Evolutionary conservation across 1,139 yeast genomes (phyloP).

Genomic region (Diutina rugosa): DNA sequence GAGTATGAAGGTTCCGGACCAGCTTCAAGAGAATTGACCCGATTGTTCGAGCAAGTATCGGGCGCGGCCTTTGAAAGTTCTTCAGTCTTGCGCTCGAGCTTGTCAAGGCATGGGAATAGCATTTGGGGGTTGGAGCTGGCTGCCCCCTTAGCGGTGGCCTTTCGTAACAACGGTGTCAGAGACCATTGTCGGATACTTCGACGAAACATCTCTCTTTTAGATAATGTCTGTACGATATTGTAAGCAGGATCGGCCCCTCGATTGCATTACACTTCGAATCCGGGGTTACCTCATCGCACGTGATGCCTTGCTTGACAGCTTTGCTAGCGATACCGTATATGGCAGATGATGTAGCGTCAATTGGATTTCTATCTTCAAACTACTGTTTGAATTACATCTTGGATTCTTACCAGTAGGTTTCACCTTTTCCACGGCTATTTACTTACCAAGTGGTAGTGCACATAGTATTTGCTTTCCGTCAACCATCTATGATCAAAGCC

Average conservation of each 20-base stretch:
- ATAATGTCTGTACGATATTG: neutral
- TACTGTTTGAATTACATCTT: too few species aligned
- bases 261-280: neutral
- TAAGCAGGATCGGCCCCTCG: neutral
- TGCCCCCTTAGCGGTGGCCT: conserved; percentile 2
- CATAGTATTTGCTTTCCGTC: neutral
- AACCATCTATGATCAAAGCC: neutral
- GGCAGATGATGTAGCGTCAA: too few species aligned
- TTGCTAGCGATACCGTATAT: neutral
- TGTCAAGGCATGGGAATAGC: conserved; percentile 80
- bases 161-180: neutral
- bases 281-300: neutral
- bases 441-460: neutral
- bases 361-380: too few species aligned
- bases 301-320: neutral
- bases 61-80: conserved; percentile 12
- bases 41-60: conserved; percentile 6
- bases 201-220: neutral
- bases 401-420: too few species aligned
- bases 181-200: neutral
- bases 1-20: conserved; percentile 87
- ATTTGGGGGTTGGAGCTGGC: conserved; percentile 44
- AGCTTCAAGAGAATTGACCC: conserved; percentile 36
- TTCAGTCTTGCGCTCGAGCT: conserved; percentile 44
- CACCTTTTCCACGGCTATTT: neutral